Evolutionary conservation across 306 rosid genomes (phyloP), one percentile per base, ranked within the genome.

Genomic region (Cicer judaicum): DNA sequence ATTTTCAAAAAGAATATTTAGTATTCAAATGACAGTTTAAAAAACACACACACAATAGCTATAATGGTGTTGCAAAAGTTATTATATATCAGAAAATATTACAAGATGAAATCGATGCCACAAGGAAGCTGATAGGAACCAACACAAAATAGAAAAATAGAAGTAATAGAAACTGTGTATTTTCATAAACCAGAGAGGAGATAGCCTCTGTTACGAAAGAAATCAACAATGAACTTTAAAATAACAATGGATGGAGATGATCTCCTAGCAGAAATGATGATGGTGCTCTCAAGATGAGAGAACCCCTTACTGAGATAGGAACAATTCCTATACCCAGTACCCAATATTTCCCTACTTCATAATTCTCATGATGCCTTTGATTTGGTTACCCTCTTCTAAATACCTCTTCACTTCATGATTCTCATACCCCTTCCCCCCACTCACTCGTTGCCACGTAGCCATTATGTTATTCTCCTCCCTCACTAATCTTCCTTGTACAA

Each of bases 1-100:
- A 16, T 60, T 71, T 74, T 1, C 62, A 57, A 66, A 70, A 64
- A 44, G 54, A 18, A 9, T 34, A 7, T 10, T 39, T 40, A 7
- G 15, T 29, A 12, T 43, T 68, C 53, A 43, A 18, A 47, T 29
- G 13, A 76, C 8, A 18, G 29, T 47, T 70, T 43, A 46, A 12
- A 48, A 21, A 29, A 29, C 34, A 15, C 52, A 13, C 72, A 62
- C 54, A 52, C 53, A 72, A 54, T 4, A 39, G 21, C 40, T 38
- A 42, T 8, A 36, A 71, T 16, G 48, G 44, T 8, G 18, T 69
- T 36, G 40, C 72, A 56, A 19, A 71, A 14, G 47, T 42, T 7
- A 16, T 49, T 42, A 48, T 16, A 10, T 14, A 48, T 11, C 41
- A 59, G 12, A 76, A 81, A 40, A 63, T 15, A 12, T 24, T 15